These are phyloP conservation scores for Wickerhamomyces canadensis DNA, from an alignment of 805 yeast genomes.

Conservation along the genomic window DNA sequence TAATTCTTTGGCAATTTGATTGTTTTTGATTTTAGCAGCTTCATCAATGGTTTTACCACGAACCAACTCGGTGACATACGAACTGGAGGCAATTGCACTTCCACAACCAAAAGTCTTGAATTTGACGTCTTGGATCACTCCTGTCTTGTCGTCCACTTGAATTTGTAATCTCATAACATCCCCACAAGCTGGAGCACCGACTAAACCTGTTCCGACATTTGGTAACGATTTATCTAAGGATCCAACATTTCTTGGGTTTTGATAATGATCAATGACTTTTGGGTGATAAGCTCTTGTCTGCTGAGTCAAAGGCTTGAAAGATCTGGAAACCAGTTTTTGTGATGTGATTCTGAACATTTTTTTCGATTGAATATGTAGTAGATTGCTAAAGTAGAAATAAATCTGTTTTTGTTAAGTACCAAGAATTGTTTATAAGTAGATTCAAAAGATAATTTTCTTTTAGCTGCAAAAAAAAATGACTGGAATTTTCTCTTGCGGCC, in stretches of 20 bases:
- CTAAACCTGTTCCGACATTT: slow-evolving; percentile 93
- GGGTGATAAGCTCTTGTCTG: slow-evolving; percentile 63
- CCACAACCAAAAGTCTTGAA: slow-evolving; percentile 99
- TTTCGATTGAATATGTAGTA: no score
- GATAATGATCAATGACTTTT: slow-evolving; percentile 92
- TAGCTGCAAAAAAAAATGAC: no score
- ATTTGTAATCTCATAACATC: slow-evolving; percentile 98
- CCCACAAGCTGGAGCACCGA: slow-evolving; percentile 99
- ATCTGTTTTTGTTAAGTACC: no score
- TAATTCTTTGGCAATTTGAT: slow-evolving; percentile 90
- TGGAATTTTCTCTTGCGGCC: no score
- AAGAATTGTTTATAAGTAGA: no score
- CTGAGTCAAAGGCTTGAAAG: slow-evolving; percentile 18
- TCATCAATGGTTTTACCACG: slow-evolving; percentile 93
- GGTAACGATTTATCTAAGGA: slow-evolving; percentile 70
- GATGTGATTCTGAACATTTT: slow-evolving; percentile 19
- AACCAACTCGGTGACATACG: slow-evolving; percentile 91
- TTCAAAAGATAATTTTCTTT: no score
- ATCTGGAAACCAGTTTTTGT: slow-evolving; percentile 10
- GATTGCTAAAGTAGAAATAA: no score
- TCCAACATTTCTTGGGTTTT: slow-evolving; percentile 96
- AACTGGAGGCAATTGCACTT: slow-evolving; percentile 92
- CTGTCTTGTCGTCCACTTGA: slow-evolving; percentile 84
- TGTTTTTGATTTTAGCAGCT: slow-evolving; percentile 88
- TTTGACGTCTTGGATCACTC: slow-evolving; percentile 89